phyloP scores from a whole-genome alignment of 2,329 filamentous ascomycete genomes.

The Sclerotinia glacialis region DNA sequence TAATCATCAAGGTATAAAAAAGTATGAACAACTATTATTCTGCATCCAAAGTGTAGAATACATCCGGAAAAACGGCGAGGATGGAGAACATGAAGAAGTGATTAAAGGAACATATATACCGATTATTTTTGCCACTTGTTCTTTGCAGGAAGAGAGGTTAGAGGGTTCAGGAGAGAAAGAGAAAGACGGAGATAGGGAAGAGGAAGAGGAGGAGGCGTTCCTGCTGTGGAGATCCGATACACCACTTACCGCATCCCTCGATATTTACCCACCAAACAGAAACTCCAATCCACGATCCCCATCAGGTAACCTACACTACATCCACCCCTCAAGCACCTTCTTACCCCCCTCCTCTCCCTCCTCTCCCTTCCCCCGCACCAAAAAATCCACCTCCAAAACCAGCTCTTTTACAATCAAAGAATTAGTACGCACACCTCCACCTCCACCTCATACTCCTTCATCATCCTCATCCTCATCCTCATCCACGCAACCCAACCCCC shows the following conservation, averaged over 20 bases:
- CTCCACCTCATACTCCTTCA: too few species aligned
- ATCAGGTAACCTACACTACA: background rate
- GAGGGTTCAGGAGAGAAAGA: background rate
- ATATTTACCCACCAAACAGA: too few species aligned
- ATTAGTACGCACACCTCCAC: background rate
- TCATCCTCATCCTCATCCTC: too few species aligned
- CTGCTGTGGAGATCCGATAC: background rate
- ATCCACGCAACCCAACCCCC: too few species aligned
- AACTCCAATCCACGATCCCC: background rate
- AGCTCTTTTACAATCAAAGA: background rate
- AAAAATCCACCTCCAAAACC: background rate
- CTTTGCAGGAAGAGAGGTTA: background rate
- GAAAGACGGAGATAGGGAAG: too few species aligned
- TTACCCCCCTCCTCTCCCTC: too few species aligned
- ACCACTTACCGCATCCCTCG: background rate
- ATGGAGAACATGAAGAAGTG: background rate
- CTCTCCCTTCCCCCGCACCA: accelerated
- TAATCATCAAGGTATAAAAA: background rate
- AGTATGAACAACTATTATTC: background rate
- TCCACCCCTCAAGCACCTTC: too few species aligned
- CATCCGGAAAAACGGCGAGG: too few species aligned
- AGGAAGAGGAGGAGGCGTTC: background rate
- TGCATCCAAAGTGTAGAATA: slow-evolving; percentile 5
- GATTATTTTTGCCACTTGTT: background rate
- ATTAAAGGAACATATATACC: background rate